phyloP scores from a whole-genome alignment of 805 yeast genomes.

The Kregervanrija delftensis region DNA sequence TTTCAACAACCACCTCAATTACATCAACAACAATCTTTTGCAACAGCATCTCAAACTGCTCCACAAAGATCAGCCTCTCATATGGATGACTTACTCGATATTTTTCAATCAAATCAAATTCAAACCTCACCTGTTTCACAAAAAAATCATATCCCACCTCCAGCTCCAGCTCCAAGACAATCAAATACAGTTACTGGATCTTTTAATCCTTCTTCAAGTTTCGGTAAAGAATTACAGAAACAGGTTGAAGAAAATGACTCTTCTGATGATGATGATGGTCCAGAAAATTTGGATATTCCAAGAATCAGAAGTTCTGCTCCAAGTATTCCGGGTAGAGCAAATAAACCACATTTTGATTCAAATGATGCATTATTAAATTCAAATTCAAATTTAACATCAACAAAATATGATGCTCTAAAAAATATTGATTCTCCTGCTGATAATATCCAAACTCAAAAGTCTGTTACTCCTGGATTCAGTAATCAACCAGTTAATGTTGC shows the following conservation, averaged over 20 bases:
- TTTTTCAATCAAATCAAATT: constrained; percentile 34
- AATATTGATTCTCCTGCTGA: constrained; percentile 2
- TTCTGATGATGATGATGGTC: constrained; percentile 31
- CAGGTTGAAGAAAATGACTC: constrained; percentile 21
- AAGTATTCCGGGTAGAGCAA: constrained; percentile 29
- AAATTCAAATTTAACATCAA: constrained; percentile 13
- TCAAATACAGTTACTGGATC: constrained; percentile 24
- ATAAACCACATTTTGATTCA: constrained; percentile 27
- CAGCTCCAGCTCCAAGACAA: constrained; percentile 27
- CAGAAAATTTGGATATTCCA: constrained; percentile 24
- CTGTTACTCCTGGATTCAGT: constrained; percentile 3
- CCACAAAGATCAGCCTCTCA: constrained; percentile 28
- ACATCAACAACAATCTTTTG: constrained; percentile 11
- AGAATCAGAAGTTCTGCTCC: constrained; percentile 23
- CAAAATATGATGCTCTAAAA: constrained; percentile 44
- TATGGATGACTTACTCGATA: constrained; percentile 59
- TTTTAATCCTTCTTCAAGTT: constrained; percentile 77
- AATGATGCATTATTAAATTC: constrained; percentile 13
- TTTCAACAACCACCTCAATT: constrained; percentile 5
- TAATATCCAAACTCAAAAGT: constrained; percentile 5
- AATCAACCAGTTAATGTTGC: constrained; percentile 16
- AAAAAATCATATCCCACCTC: constrained; percentile 17
- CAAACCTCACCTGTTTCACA: constrained; percentile 27
- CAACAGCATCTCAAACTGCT: constrained; percentile 12
- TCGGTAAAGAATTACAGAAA: constrained; percentile 66